Evolutionary conservation across 768 basidiomycete genomes (phyloP), one percentile per base, ranked within the genome.

Genomic region (Rhodotorula taiwanensis): DNA sequence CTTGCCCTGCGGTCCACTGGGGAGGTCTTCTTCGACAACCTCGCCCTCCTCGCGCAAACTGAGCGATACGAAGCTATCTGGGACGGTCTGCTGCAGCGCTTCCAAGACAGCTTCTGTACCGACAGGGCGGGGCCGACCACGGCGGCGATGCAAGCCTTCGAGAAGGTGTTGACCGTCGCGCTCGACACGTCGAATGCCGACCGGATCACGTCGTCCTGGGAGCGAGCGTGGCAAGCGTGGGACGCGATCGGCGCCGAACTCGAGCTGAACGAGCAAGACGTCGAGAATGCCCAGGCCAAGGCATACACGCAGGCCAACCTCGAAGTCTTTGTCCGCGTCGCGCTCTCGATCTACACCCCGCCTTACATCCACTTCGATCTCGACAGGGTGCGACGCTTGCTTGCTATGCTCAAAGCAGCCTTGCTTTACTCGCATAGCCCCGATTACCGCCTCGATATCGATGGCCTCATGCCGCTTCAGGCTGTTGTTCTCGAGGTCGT

Each of bases 371-470:
- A 45, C 30, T 62, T 71, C 62, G 64, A 64, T 25, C 72, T 89
- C 49, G 79, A 82, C 11, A 80, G 84, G 33, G 76, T 91, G 49
- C 79, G 79, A 4, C 80, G 83, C 16, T 77, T 97, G 52, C 85
- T 92, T 81, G 79, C 78, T 13, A 86, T 95, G 50, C 75, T 93
- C 59, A 89, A 90, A 80, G 84, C 86, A 80, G 67, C 62, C 74
- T 72, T 71, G 68, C 92, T 88, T 1, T 95, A 95, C 72, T 78
- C 84, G 4, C 79, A 80, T 59, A 92, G 89, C 0, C 84, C 87
- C 20, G 90, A 94, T 72, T 94, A 89, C 74, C 80, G 91, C 45
- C 86, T 88, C 3, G 94, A 99, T 71, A 79, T 92, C 45, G 93
- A 98, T 72, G 76, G 78, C 27, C 79, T 97, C 57, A 72, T 71